phyloP scores from a whole-genome alignment of 2,329 filamentous ascomycete genomes.

The Ophiosphaerella korrae region DNA sequence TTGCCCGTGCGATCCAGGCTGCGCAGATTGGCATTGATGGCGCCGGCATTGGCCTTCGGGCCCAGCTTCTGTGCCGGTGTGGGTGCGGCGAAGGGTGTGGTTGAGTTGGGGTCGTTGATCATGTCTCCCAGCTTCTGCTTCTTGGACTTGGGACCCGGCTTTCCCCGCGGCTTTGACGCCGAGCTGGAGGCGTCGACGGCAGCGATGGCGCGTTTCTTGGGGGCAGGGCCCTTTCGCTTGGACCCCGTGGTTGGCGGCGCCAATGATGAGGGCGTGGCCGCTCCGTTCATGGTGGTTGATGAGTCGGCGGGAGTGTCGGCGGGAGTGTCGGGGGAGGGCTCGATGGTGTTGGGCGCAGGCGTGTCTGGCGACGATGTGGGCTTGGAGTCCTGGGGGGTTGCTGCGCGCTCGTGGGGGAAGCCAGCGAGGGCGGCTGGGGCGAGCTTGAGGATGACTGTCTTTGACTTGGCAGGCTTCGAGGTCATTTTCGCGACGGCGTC shows the following conservation, averaged over 20 bases:
- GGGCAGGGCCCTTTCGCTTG: constrained; percentile 78
- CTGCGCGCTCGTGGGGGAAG: constrained; percentile 34
- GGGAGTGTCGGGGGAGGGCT: constrained; percentile 46
- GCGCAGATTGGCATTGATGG: constrained; percentile 94
- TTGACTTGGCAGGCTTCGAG: constrained; percentile 39
- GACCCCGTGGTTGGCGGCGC: constrained; percentile 57
- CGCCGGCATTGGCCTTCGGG: constrained; percentile 94
- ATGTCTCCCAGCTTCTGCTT: constrained; percentile 71
- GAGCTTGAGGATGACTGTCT: constrained; percentile 42
- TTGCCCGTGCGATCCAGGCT: constrained; percentile 91
- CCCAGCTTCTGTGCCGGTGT: constrained; percentile 77
- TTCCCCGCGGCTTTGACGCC: constrained; percentile 73
- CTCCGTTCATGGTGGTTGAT: constrained; percentile 38
- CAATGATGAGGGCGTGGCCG: constrained; percentile 46
- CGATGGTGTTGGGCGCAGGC: constrained; percentile 41
- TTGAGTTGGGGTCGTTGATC: constrained; percentile 50
- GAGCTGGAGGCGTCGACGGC: constrained; percentile 58
- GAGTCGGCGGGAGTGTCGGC: constrained; percentile 54
- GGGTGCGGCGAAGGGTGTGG: constrained; percentile 49
- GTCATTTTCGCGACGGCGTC: constrained; percentile 38
- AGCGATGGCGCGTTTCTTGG: constrained; percentile 62
- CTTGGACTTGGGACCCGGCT: constrained; percentile 97
- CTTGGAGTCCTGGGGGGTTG: constrained; percentile 40
- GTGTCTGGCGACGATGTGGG: constrained; percentile 46
- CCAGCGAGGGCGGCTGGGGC: constrained; percentile 34